A percentile compares a stretch with the other conserved stretches of the same genome.
These are phyloP conservation scores for Botryotinia globosa DNA, from an alignment of 2,329 filamentous ascomycete species.

Conservation along the genomic window DNA sequence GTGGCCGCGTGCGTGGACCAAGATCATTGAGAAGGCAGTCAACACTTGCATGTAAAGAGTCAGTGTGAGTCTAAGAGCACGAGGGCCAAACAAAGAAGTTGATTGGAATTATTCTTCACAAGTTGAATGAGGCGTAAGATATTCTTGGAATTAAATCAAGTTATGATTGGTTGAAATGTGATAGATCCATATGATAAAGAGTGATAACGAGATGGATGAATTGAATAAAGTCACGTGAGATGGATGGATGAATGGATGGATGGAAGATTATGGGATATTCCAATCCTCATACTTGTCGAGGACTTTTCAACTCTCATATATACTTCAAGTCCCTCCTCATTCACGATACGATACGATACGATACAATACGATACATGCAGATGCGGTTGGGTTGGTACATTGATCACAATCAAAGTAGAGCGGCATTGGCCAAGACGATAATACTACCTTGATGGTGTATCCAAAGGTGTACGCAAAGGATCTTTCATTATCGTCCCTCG, in stretches of 20 bases:
- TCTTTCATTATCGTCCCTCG: background rate
- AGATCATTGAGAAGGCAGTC: background rate
- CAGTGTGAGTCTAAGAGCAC: background rate
- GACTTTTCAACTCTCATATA: background rate
- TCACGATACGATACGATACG: too few species aligned
- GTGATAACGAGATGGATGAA: background rate
- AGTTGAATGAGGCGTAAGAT: background rate
- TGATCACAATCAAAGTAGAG: background rate
- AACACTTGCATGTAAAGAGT: background rate
- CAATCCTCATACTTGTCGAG: background rate
- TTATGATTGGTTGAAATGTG: background rate
- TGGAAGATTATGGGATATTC: background rate
- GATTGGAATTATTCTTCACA: background rate
- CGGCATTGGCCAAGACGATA: constrained; percentile 12
- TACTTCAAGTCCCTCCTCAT: background rate
- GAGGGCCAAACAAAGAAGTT: background rate
- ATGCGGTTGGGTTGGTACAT: background rate
- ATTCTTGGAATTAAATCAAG: too few species aligned
- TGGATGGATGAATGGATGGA: background rate
- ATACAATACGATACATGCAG: too few species aligned
- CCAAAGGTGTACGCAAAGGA: too few species aligned
- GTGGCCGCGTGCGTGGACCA: background rate
- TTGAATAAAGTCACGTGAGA: too few species aligned
- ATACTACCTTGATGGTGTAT: background rate
- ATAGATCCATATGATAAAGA: background rate